phyloP scores from a whole-genome alignment of 2,329 filamentous ascomycete species.

The Beauveria scarabaeidicola region DNA sequence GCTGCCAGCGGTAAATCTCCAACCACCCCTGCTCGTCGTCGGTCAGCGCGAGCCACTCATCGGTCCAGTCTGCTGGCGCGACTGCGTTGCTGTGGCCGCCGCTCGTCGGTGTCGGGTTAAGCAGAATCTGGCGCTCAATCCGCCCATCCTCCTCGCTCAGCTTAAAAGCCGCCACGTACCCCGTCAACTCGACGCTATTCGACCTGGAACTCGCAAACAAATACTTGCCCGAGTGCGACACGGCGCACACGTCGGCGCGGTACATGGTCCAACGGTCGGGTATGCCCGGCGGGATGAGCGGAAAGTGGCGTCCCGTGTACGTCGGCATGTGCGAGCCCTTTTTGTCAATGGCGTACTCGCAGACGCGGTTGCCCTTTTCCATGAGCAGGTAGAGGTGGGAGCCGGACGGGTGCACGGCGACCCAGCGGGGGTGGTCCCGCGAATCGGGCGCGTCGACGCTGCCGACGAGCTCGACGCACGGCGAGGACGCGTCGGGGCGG shows the following conservation, averaged over 20 bases:
- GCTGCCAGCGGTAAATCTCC: slow-evolving; percentile 80
- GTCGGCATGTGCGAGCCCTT: slow-evolving; percentile 59
- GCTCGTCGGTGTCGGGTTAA: slow-evolving; percentile 78
- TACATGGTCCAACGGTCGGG: slow-evolving; percentile 54
- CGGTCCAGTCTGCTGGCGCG: slow-evolving; percentile 72
- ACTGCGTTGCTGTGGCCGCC: slow-evolving; percentile 86
- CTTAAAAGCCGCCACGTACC: slow-evolving; percentile 75
- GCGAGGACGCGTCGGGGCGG: slow-evolving; percentile 41
- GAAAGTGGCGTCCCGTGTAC: slow-evolving; percentile 68
- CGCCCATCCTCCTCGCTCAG: slow-evolving; percentile 54
- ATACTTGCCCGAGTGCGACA: slow-evolving; percentile 60
- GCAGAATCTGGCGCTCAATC: slow-evolving; percentile 68
- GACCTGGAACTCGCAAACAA: slow-evolving; percentile 80
- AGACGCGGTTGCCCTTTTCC: slow-evolving; percentile 80
- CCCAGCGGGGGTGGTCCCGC: slow-evolving; percentile 78
- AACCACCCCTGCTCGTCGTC: slow-evolving; percentile 83
- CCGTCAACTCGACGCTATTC: slow-evolving; percentile 66
- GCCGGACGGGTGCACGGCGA: slow-evolving; percentile 71
- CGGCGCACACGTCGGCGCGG: slow-evolving; percentile 74
- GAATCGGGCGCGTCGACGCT: slow-evolving; percentile 61
- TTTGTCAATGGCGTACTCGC: slow-evolving; percentile 72
- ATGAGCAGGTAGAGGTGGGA: slow-evolving; percentile 78
- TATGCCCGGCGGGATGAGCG: slow-evolving; percentile 69
- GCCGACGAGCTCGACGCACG: slow-evolving; percentile 56
- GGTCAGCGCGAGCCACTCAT: slow-evolving; percentile 84